These are phyloP conservation scores for Vigna unguiculata DNA, from an alignment of 306 rosid genomes.

Conservation along the genomic window DNA sequence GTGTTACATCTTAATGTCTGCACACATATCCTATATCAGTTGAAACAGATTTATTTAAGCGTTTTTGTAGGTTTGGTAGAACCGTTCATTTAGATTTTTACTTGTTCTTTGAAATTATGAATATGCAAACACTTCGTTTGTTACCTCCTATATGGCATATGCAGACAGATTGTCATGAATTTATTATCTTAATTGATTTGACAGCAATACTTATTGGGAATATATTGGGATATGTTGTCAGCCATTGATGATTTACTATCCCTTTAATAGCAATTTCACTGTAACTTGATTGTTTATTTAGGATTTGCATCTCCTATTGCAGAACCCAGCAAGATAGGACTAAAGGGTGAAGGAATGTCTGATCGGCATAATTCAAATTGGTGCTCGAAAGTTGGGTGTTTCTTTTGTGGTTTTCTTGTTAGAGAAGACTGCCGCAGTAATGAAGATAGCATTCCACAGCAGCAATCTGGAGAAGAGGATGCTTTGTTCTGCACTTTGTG, in stretches of 20 bases:
- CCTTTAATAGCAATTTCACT: constrained; percentile 28
- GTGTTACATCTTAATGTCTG: constrained; percentile 3
- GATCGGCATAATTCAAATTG: constrained; percentile 50
- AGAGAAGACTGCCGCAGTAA: constrained; percentile 69
- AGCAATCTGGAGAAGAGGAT: constrained; percentile 71
- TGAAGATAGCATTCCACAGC: constrained; percentile 62
- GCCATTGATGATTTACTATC: constrained; percentile 8
- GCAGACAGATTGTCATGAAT: constrained; percentile 1
- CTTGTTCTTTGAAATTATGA: not conserved
- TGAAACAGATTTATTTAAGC: constrained; percentile 6
- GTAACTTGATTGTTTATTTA: constrained; percentile 29
- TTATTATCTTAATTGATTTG: constrained; percentile 17
- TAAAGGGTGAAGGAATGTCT: constrained; percentile 50
- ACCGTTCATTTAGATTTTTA: not conserved
- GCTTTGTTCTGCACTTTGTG: constrained; percentile 86
- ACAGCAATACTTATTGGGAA: constrained; percentile 31
- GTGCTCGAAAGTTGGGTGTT: constrained; percentile 68
- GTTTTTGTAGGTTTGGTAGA: constrained; percentile 27
- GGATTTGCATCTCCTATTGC: constrained; percentile 51
- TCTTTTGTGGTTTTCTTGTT: constrained; percentile 68
- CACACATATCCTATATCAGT: constrained; percentile 5
- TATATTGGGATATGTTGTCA: constrained; percentile 18
- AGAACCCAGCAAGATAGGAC: constrained; percentile 66
- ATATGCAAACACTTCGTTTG: constrained; percentile 15
- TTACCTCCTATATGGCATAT: constrained; percentile 32